These are phyloP conservation scores for Aspergillus olivimuriae DNA, from an alignment of 495 filamentous ascomycete genomes.

Conservation along the genomic window DNA sequence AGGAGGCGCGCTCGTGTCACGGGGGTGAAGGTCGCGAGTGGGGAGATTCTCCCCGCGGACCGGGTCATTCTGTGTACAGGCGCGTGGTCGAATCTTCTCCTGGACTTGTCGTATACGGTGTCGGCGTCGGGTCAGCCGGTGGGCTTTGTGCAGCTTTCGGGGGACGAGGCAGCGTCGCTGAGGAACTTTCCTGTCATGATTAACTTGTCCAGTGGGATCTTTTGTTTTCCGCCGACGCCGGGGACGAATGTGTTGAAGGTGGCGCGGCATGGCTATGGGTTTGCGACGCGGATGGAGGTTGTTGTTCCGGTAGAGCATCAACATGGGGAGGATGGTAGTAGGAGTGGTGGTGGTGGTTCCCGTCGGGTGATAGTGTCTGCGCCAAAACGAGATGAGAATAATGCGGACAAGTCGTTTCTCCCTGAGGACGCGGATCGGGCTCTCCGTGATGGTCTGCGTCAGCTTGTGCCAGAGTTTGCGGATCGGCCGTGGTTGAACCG, in stretches of 20 bases:
- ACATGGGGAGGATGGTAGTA: too few relatives aligned
- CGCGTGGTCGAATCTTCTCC: slow-evolving; percentile 60
- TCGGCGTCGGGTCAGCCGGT: slow-evolving; percentile 56
- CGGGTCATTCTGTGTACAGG: slow-evolving; percentile 69
- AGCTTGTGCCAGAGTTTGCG: slow-evolving; percentile 52
- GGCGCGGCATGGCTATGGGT: slow-evolving; percentile 72
- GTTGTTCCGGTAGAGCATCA: slow-evolving; percentile 10
- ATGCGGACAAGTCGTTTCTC: slow-evolving; percentile 21
- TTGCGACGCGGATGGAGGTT: slow-evolving; percentile 35
- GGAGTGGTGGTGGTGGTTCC: background rate
- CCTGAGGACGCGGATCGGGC: slow-evolving; percentile 54
- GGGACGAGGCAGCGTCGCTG: slow-evolving; percentile 52
- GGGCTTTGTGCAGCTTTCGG: slow-evolving; percentile 59
- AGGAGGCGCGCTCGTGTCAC: slow-evolving; percentile 22
- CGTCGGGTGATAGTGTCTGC: slow-evolving; percentile 15
- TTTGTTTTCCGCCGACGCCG: slow-evolving; percentile 60
- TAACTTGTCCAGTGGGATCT: slow-evolving; percentile 66
- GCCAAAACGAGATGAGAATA: slow-evolving; percentile 25
- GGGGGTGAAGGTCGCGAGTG: slow-evolving; percentile 49
- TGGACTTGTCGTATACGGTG: slow-evolving; percentile 38
- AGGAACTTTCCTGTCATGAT: slow-evolving; percentile 59
- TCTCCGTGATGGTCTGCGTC: slow-evolving; percentile 49
- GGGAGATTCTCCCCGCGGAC: slow-evolving; percentile 49
- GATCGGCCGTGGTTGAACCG: slow-evolving; percentile 50
- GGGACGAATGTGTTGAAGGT: slow-evolving; percentile 57